A percentile compares a stretch with the other conserved stretches of the same genome.
phyloP scores from a whole-genome alignment of 1,284 basidiomycete genomes.

The Blastosporella zonata region DNA sequence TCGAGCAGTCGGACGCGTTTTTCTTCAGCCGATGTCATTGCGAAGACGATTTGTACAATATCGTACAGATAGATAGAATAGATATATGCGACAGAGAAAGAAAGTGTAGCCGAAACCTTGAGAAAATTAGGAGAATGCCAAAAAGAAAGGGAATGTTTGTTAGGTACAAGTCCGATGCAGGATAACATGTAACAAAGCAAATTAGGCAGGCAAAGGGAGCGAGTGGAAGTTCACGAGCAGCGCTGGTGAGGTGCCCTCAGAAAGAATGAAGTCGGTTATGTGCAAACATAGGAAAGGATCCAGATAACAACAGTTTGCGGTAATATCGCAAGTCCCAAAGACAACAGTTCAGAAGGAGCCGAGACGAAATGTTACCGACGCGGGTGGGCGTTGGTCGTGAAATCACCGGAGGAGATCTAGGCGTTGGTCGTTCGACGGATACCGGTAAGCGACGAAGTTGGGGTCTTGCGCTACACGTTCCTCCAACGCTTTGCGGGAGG shows the following conservation, averaged over 20 bases:
- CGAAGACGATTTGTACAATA: constrained; percentile 13
- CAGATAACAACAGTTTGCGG: constrained; percentile 3
- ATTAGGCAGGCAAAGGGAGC: constrained; percentile 12
- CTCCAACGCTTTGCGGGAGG: constrained; percentile 68
- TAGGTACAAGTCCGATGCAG: constrained; percentile 23
- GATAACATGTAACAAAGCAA: constrained; percentile 11
- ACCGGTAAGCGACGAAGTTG: constrained; percentile 80
- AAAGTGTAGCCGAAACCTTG: constrained; percentile 4
- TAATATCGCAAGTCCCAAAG: constrained; percentile 1
- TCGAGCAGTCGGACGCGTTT: constrained; percentile 79
- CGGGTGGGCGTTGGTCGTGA: not conserved
- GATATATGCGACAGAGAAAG: constrained; percentile 15
- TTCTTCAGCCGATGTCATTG: constrained; percentile 61
- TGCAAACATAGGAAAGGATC: constrained; percentile 12
- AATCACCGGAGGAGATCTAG: constrained; percentile 53
- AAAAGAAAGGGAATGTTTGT: constrained; percentile 11
- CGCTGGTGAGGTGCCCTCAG: not conserved
- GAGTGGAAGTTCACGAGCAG: constrained; percentile 1
- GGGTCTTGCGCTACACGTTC: constrained; percentile 75
- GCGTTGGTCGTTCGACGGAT: constrained; percentile 70
- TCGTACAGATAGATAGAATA: constrained; percentile 15
- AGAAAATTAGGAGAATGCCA: constrained; percentile 3
- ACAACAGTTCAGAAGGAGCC: not conserved
- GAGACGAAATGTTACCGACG: not conserved
- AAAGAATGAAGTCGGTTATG: not conserved